A percentile compares a stretch with the other conserved stretches of the same genome.
phyloP scores from a whole-genome alignment of 345 rosid genomes.

The Salix arbutifolia region DNA sequence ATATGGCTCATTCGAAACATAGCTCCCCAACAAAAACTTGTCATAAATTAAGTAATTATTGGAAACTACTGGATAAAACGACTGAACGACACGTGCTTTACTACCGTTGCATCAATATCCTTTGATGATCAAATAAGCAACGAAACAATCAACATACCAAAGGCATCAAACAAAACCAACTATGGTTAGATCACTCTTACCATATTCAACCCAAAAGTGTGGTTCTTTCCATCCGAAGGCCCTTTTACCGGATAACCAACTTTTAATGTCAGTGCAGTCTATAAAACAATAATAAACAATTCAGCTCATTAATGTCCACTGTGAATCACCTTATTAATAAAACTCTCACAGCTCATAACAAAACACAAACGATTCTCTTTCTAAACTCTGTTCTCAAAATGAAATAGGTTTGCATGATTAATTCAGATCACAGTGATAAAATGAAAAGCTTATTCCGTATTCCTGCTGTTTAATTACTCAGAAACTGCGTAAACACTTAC shows the following conservation, averaged over 20 bases:
- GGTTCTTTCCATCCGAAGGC: slow-evolving; percentile 8
- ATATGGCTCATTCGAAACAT: not conserved
- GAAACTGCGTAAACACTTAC: too few species aligned
- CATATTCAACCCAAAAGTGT: not conserved
- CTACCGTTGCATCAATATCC: not conserved
- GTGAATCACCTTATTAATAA: not conserved
- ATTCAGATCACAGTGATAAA: too few species aligned
- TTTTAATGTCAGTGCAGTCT: slow-evolving; percentile 1
- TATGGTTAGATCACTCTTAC: slow-evolving; percentile 6
- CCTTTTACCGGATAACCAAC: not conserved
- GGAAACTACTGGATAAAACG: not conserved
- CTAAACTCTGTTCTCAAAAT: too few species aligned
- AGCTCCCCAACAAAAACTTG: slow-evolving; percentile 2
- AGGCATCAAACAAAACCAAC: not conserved
- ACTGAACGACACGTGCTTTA: not conserved
- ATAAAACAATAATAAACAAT: not conserved
- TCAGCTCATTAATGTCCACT: not conserved
- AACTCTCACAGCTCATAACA: not conserved
- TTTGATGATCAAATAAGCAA: not conserved
- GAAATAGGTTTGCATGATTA: too few species aligned
- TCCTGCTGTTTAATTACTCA: too few species aligned
- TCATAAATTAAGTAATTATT: not conserved
- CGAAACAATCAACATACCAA: not conserved
- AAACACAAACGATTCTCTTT: not conserved
- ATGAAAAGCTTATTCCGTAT: too few species aligned